A percentile compares a stretch with the other conserved stretches of the same genome.
phyloP scores from a whole-genome alignment of 2,329 filamentous ascomycete genomes.

The Sarocladium strictum region DNA sequence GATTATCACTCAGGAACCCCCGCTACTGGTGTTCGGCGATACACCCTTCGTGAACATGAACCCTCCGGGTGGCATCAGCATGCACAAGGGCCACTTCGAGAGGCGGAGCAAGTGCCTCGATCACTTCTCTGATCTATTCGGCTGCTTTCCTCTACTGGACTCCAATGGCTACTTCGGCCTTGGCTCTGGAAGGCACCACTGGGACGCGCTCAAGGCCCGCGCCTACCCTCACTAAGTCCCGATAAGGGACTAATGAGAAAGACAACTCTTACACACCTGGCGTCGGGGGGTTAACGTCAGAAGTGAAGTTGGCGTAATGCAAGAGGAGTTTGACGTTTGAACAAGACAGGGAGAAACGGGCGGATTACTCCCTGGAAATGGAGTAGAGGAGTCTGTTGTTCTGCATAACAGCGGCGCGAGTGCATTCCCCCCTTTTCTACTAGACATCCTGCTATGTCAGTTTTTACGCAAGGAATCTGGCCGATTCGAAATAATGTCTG shows the following conservation, averaged over 20 bases:
- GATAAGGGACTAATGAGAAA: too few relatives aligned
- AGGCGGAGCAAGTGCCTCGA: constrained; percentile 30
- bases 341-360: not conserved
- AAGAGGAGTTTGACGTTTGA: not conserved
- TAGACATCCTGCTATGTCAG: too few relatives aligned
- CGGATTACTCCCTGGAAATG: not conserved
- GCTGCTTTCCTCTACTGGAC: constrained; percentile 28
- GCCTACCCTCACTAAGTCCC: not conserved
- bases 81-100: constrained; percentile 25
- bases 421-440: too few relatives aligned
- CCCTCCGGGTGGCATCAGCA: constrained; percentile 27
- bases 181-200: not conserved
- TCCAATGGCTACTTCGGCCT: not conserved
- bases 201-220: not conserved
- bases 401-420: too few relatives aligned
- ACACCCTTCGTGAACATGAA: constrained; percentile 25
- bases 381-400: too few relatives aligned
- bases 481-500: too few relatives aligned
- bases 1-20: constrained; percentile 26
- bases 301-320: not conserved
- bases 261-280: not conserved
- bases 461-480: too few relatives aligned
- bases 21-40: constrained; percentile 27
- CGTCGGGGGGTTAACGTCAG: not conserved
- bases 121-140: constrained; percentile 26